Percentiles rank a stretch among this genome's conserved stretches.
These are phyloP conservation scores for Thielaviopsis populi DNA, from an alignment of 2,329 filamentous ascomycete species.

Conservation along the genomic window DNA sequence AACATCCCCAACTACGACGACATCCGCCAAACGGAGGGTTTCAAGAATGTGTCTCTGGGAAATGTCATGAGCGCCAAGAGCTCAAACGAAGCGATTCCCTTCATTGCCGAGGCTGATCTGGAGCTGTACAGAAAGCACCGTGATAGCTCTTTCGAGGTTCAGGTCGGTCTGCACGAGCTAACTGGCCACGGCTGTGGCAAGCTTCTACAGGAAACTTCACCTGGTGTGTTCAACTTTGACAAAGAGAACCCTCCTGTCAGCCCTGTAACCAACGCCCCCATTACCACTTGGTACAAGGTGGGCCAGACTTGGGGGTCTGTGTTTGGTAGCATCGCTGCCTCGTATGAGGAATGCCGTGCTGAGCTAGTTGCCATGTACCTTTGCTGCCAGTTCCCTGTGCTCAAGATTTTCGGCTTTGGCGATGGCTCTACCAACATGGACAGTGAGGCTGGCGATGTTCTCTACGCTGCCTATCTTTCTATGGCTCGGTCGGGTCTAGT, in stretches of 20 bases:
- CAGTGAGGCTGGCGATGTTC: slow-evolving; percentile 65
- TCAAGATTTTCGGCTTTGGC: slow-evolving; percentile 85
- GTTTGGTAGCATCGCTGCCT: slow-evolving; percentile 73
- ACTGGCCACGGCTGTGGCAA: slow-evolving; percentile 82
- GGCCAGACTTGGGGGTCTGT: slow-evolving; percentile 91
- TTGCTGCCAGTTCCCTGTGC: slow-evolving; percentile 72
- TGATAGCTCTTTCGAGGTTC: slow-evolving; percentile 81
- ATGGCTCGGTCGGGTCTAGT: slow-evolving; percentile 90
- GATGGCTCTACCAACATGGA: slow-evolving; percentile 59
- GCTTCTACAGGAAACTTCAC: slow-evolving; percentile 73
- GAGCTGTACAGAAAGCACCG: slow-evolving; percentile 68
- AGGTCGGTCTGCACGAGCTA: slow-evolving; percentile 88
- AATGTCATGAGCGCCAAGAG: slow-evolving; percentile 88
- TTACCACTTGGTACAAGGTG: slow-evolving; percentile 82
- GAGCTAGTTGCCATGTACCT: slow-evolving; percentile 89
- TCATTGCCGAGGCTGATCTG: slow-evolving; percentile 67
- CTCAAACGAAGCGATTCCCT: slow-evolving; percentile 81
- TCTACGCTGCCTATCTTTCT: slow-evolving; percentile 75
- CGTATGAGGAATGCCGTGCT: slow-evolving; percentile 74
- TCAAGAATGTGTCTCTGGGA: slow-evolving; percentile 87
- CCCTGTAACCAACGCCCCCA: slow-evolving; percentile 58
- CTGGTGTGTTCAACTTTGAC: slow-evolving; percentile 81
- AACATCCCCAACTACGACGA: slow-evolving; percentile 60
- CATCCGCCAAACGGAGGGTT: slow-evolving; percentile 68
- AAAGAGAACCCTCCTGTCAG: slow-evolving; percentile 63